Base-by-base conservation (phyloP, 305 asterid genomes). In the Fraxinus platypoda region DNA sequence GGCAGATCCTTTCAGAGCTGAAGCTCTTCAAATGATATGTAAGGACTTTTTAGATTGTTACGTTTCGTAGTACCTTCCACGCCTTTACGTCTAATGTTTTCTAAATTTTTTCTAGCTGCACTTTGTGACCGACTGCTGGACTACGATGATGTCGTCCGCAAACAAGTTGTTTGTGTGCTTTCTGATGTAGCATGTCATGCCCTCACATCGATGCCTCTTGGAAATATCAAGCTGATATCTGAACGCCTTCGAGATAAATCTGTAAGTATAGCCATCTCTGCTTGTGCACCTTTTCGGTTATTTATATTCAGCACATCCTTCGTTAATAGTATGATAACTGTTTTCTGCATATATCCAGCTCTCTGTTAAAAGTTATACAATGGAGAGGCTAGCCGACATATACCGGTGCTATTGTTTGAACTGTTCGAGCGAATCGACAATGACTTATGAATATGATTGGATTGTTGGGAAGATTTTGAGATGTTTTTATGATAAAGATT, bases 211-310 rank as follows among this genome's bases (percentile, higher is more conserved):
- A 86, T 95, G 79, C 91, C 94, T 3, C 87, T 90, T 84, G 97
- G 90, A 84, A 93, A 90, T 77, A 85, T 97, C 78, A 92, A 93
- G 92, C 90, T 93, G 88, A 94, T 95, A 59, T 91, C 99, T 0
- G 99, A 97, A 82, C 97, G 97, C 82, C 98, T 97, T 78, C 94
- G 95, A 35, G 98, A 97, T 90, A 95, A 94, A 95, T 93, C 98
- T 86, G 99, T 97, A 88, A 82, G 95, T 87, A 64, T 80, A 81
- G 68, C 81, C 81, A 31, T 81, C 81, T 80, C 78, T 80, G 43
- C 70, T 6, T 78, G 37, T 71, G 59, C 76, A 28, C 74, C 72
- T 17, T 34, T 81, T 78, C 52, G 66, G 78, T 72, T 81, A 33
- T 28, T 72, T 38, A 38, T 71, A 70, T 82, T 75, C 78, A 75